Base-by-base conservation (phyloP, 768 basidiomycete species). In the Russula griseocarnosa region DNA sequence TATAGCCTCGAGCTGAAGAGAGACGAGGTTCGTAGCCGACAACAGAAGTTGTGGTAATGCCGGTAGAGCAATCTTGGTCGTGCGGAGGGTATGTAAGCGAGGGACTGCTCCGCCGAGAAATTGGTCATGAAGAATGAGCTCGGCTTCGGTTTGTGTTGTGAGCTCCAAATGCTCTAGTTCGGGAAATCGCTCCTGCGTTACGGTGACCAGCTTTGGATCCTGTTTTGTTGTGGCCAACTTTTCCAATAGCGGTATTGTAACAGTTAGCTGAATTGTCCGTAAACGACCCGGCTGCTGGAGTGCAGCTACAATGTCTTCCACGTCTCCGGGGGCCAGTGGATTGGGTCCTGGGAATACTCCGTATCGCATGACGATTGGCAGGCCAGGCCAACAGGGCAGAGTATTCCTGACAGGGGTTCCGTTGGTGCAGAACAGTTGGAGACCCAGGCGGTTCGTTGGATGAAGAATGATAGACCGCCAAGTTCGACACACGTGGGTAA, bases 361-460 rank as follows among this genome's bases (percentile, higher is more conserved):
- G n/a, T 62, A 62, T n/a, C 16, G 55, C 40, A 62, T 62, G 11
- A 56, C 22, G 38, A 62, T 57, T 13, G 61, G 61, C 5, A 62
- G 44, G 14, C 10, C 5, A 22, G 61, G 55, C 55, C 55, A 62
- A 47, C n/a, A 57, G n/a, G 32, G 26, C 28, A 62, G 28, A 24
- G n/a, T 34, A 3, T 63, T 28, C 18, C 22, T 28, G 28, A 58
- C 56, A 20, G 62, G 50, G 9, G 40, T 46, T 28, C 55, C 62
- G 30, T 52, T 18, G 28, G 62, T 58, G 30, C 55, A 63, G 28
- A 57, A 36, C 8, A 58, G 55, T 22, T 18, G 49, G 30, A 63
- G 28, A 28, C 38, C 50, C n/a, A 63, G 30, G 28, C 20, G 16
- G 51, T 16, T 50, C 2, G 42, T 24, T 7, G 32, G 26, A 0